These are phyloP conservation scores for Globisporangium viniferum DNA, from an alignment of 352 stramenopile genomes.

Conservation along the genomic window DNA sequence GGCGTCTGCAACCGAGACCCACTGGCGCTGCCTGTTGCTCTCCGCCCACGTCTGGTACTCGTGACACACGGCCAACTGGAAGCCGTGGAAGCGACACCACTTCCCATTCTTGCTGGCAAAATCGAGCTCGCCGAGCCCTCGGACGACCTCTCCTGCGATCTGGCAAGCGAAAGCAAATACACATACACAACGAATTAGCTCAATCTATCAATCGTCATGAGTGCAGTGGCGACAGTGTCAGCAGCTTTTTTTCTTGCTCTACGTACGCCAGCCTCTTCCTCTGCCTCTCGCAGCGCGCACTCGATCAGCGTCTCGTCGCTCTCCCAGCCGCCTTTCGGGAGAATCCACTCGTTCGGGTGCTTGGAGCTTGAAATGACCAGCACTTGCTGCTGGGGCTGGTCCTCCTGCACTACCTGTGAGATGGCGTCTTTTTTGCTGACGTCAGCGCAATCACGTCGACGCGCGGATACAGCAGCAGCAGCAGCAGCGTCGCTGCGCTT, in stretches of 20 bases:
- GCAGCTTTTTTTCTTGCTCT: no score
- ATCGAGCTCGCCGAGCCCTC: constrained; percentile 39
- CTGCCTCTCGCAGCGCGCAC: constrained; percentile 89
- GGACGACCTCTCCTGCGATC: constrained; percentile 40
- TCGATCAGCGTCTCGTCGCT: constrained; percentile 90
- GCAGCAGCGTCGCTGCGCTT: neutral
- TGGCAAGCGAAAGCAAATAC: constrained; percentile 11
- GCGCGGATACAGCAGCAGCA: neutral
- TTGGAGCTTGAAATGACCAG: constrained; percentile 92
- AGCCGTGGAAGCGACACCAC: constrained; percentile 49
- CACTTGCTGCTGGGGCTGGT: constrained; percentile 17
- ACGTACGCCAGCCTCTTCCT: constrained; percentile 91
- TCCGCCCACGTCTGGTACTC: constrained; percentile 63
- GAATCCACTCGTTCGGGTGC: constrained; percentile 86
- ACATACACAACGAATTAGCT: neutral
- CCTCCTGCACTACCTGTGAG: neutral
- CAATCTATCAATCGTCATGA: no score
- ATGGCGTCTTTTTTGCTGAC: neutral
- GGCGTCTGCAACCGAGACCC: constrained; percentile 38
- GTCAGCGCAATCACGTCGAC: neutral
- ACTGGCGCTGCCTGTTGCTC: constrained; percentile 44
- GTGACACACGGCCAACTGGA: constrained; percentile 27
- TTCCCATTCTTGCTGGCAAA: constrained; percentile 50
- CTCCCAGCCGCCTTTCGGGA: constrained; percentile 98
- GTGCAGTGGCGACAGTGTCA: neutral